Base-by-base conservation (phyloP, 257 asterid genomes). In the Sherardia arvensis region DNA sequence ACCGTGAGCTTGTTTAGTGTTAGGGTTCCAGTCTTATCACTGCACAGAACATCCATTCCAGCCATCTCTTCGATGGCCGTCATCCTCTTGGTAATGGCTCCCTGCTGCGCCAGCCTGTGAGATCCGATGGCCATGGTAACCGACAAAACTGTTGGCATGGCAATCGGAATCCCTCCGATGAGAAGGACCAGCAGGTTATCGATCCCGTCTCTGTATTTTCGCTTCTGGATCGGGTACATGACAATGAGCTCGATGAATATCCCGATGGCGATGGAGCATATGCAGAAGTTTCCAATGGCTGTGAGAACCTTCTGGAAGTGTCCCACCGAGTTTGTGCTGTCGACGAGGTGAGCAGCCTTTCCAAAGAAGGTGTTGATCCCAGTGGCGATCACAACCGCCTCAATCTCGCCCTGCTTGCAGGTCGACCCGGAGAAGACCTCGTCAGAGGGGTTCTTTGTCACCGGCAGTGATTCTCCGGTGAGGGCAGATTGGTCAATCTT, bases 31-130 rank as follows among this genome's bases (percentile, higher is more conserved):
- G 95, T 87, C 74, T 87, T 87, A 59, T 87, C 95, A 34, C 94
- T 85, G 74, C 95, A 87, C 8, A 87, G 83, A 15, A 87, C 95
- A 67, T 87, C 95, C 95, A 87, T 87, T 23, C 95, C 95, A 7
- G 95, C 95, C 95, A 87, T 79, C 61, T 87, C 95, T 59, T 87
- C 95, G 5, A 87, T 87, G 11, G 95, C 95, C 9, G 95, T 87
- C 95, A 87, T 87, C 71, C 95, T 81, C 74, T 87, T 87, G 8
- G 95, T 87, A 15, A 85, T 87, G 45, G 95, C 95, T 8, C 94
- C 94, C 80, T 87, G 85, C 76, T 84, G 80, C 4, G 95, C 82
- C 11, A 87, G 73, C 40, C 93, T 76, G 78, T 87, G 95, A 15
- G 95, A 85, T 53, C 95, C 92, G 34, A 87, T 87, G 9, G 95